phyloP scores from a whole-genome alignment of 2,329 filamentous ascomycete species.

The Basipetospora chlamydospora region DNA sequence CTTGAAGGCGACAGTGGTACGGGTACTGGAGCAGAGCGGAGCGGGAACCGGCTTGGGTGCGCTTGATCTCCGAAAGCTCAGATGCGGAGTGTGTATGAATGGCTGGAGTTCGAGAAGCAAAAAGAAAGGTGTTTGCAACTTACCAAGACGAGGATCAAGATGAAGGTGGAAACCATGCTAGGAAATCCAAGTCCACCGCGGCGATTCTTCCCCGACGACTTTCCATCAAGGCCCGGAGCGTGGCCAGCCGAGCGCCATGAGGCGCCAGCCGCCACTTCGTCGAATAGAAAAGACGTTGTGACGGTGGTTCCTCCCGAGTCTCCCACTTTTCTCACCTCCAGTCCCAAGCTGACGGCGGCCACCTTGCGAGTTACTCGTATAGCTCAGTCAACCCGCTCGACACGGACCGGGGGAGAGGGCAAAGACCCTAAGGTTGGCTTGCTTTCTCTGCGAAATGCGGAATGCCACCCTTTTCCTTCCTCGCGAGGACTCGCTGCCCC shows the following conservation, averaged over 20 bases:
- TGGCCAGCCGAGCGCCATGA: slow-evolving; percentile 1
- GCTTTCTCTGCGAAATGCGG: too few species aligned
- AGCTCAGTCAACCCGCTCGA: too few species aligned
- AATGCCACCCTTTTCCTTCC: too few species aligned
- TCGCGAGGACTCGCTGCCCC: too few species aligned
- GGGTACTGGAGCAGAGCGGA: too few species aligned
- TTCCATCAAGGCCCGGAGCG: background rate
- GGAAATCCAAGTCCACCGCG: background rate
- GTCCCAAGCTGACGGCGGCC: background rate
- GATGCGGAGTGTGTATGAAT: too few species aligned
- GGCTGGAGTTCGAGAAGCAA: background rate
- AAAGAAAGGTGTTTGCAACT: background rate
- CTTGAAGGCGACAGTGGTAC: too few species aligned
- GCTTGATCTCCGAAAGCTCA: too few species aligned
- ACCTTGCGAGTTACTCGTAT: background rate
- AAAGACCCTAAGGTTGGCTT: too few species aligned
- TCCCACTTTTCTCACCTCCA: background rate
- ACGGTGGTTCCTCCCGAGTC: background rate
- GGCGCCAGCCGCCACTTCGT: slow-evolving; percentile 2
- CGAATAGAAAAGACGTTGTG: slow-evolving; percentile 2
- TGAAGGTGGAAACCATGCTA: background rate
- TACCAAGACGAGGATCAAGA: slow-evolving; percentile 4
- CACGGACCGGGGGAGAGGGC: too few species aligned
- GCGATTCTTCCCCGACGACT: background rate
- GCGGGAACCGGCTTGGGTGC: too few species aligned